These are phyloP conservation scores for Groenewaldozyma salmanticensis DNA, from an alignment of 805 yeast species.

Conservation along the genomic window DNA sequence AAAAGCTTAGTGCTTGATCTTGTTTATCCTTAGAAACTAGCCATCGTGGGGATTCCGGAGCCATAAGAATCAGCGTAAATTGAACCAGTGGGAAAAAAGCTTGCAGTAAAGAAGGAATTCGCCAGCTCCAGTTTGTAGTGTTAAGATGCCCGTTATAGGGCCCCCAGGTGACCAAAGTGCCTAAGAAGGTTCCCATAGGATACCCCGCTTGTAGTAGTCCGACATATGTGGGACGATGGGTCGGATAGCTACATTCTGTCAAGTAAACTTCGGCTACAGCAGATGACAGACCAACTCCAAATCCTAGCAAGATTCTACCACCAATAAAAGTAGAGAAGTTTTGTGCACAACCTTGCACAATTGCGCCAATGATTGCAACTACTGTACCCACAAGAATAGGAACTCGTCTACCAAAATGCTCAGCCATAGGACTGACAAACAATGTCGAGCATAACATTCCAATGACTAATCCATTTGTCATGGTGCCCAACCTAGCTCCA, in stretches of 20 bases:
- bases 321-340: conserved; percentile 57
- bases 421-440: conserved; percentile 51
- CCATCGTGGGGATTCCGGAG: conserved; percentile 36
- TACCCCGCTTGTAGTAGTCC: conserved; percentile 58
- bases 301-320: conserved; percentile 60
- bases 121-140: conserved; percentile 41
- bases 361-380: conserved; percentile 49
- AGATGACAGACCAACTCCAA: conserved; percentile 64
- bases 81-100: conserved; percentile 48
- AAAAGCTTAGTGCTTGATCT: conserved; percentile 32
- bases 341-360: conserved; percentile 34
- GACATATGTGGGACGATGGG: conserved; percentile 53
- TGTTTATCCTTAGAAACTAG: conserved; percentile 55
- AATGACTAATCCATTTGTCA: conserved; percentile 23
- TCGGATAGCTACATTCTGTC: conserved; percentile 58
- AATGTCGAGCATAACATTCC: conserved; percentile 69
- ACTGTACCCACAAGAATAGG: conserved; percentile 44
- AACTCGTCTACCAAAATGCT: conserved; percentile 52
- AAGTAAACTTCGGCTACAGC: conserved; percentile 66
- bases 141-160: conserved; percentile 38
- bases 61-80: conserved; percentile 33
- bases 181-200: conserved; percentile 48
- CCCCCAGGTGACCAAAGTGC: conserved; percentile 50
- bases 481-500: conserved; percentile 13
- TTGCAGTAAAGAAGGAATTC: conserved; percentile 68